phyloP scores from a whole-genome alignment of 2,329 filamentous ascomycete species.

The Exserohilum rostratum region DNA sequence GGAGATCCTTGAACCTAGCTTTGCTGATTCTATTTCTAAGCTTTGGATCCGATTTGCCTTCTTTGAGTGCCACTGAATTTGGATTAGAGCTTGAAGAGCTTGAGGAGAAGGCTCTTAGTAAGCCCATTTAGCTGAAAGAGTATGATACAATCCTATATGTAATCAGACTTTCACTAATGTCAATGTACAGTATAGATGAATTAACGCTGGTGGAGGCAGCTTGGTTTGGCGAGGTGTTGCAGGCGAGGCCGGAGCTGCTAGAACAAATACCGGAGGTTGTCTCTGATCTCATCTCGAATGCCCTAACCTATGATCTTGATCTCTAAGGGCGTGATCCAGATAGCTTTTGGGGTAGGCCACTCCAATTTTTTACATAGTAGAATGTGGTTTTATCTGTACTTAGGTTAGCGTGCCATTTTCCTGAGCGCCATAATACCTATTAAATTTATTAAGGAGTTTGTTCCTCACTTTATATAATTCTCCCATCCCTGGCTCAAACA shows the following conservation, averaged over 20 bases:
- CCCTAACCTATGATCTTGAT: constrained; percentile 2
- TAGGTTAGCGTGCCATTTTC: background rate
- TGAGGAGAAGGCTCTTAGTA: constrained; percentile 11
- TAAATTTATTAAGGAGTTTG: background rate
- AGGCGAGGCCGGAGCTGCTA: constrained; percentile 12
- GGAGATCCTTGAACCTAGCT: background rate
- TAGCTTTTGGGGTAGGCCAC: constrained; percentile 7
- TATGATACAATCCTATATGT: constrained; percentile 3
- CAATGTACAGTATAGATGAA: constrained; percentile 12
- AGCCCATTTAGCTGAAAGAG: constrained; percentile 15
- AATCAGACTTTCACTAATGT: background rate
- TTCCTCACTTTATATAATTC: background rate
- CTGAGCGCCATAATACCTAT: background rate
- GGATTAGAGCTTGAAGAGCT: constrained; percentile 2
- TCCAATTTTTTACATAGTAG: constrained; percentile 9
- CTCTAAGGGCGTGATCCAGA: constrained; percentile 4
- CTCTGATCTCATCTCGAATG: constrained; percentile 10
- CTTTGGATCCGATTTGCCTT: background rate
- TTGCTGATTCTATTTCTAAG: constrained; percentile 14
- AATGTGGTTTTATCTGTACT: background rate
- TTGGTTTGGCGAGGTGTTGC: constrained; percentile 11
- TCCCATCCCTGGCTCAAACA: too few relatives aligned
- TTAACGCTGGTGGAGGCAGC: constrained; percentile 1
- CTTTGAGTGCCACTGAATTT: constrained; percentile 2
- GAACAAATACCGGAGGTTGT: constrained; percentile 1